Evolutionary conservation across 257 asterid species (phyloP).

Genomic region (Petrea volubilis): DNA sequence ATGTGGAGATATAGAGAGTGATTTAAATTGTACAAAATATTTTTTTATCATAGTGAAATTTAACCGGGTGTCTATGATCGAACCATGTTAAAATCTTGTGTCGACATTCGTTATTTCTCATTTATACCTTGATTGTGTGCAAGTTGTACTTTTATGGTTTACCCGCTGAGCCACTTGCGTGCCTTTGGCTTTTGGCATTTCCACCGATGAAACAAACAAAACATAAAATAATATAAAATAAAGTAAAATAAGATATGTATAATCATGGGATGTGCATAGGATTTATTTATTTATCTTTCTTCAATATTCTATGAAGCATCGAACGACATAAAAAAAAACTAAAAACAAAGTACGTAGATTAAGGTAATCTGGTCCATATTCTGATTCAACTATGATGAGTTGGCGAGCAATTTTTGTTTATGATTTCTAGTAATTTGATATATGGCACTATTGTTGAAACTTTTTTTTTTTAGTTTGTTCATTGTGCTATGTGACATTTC

Average conservation of each 20-base stretch:
- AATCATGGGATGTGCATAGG: not conserved
- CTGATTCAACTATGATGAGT: not conserved
- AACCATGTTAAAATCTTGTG: too few relatives aligned
- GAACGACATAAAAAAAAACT: not conserved
- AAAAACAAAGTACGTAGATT: not conserved
- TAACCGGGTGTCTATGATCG: too few relatives aligned
- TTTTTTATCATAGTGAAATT: too few relatives aligned
- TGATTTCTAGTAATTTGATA: too few relatives aligned
- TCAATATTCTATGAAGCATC: not conserved
- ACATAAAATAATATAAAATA: not conserved
- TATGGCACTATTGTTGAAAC: not conserved
- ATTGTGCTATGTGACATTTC: constrained; percentile 12
- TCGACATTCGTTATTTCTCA: too few relatives aligned
- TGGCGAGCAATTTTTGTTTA: not conserved
- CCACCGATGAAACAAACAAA: not conserved
- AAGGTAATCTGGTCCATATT: not conserved
- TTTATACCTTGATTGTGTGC: not conserved
- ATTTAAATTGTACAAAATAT: too few relatives aligned
- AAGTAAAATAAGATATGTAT: too few relatives aligned
- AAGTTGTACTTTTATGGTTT: not conserved
- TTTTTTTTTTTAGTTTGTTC: not conserved
- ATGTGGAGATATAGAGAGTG: too few relatives aligned
- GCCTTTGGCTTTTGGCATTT: not conserved
- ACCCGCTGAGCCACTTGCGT: not conserved
- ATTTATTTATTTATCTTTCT: not conserved